A percentile compares a stretch with the other conserved stretches of the same genome.
These are phyloP conservation scores for Cystobasidium slooffiae DNA, from an alignment of 1,284 basidiomycete species.

Conservation along the genomic window DNA sequence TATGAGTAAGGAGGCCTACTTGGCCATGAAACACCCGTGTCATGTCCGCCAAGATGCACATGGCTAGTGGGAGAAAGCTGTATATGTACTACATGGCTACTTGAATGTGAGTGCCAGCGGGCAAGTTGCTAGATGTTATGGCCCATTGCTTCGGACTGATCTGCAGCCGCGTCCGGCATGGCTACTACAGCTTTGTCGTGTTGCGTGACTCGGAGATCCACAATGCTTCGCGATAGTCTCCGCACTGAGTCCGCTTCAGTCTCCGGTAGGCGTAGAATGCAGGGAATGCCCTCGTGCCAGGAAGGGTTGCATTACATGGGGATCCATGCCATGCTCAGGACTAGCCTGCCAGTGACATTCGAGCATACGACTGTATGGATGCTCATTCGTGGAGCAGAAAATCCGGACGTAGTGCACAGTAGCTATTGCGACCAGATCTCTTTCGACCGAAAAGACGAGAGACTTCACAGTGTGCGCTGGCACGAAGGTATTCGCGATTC, in stretches of 20 bases:
- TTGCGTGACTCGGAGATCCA: neutral
- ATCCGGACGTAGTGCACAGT: constrained; percentile 4
- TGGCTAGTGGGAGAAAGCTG: no score
- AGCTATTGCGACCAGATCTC: constrained; percentile 3
- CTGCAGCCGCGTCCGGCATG: neutral
- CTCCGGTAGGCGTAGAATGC: constrained; percentile 4
- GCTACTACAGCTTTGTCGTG: constrained; percentile 5
- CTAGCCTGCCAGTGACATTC: neutral
- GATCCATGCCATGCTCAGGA: neutral
- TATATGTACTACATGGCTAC: no score
- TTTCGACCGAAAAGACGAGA: neutral
- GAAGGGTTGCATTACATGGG: constrained; percentile 3
- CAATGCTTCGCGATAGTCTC: neutral
- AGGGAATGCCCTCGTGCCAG: constrained; percentile 1
- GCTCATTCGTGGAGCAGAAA: neutral
- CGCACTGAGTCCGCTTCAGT: neutral
- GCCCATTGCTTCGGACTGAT: constrained; percentile 3
- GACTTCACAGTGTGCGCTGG: neutral
- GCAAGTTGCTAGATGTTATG: constrained; percentile 4
- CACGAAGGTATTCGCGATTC: neutral
- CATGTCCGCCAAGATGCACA: no score
- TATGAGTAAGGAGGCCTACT: no score
- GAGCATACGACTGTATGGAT: constrained; percentile 9
- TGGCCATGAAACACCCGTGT: no score
- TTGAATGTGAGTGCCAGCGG: no score